phyloP scores from a whole-genome alignment of 768 basidiomycete genomes.

The Kwoniella sp. region DNA sequence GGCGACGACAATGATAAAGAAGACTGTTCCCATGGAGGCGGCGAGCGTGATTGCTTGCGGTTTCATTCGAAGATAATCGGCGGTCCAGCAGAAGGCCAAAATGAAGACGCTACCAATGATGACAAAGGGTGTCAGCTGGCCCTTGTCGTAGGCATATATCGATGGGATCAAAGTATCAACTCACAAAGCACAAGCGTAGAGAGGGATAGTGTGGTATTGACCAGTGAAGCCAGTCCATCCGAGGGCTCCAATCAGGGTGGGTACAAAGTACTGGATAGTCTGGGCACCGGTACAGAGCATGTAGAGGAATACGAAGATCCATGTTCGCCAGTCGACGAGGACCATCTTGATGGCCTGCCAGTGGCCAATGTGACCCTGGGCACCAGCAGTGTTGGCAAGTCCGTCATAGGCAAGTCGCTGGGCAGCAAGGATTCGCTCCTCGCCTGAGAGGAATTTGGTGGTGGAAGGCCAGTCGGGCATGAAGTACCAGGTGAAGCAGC shows the following conservation, averaged over 20 bases:
- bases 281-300: constrained; percentile 56
- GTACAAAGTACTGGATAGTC: constrained; percentile 53
- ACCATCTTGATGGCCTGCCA: constrained; percentile 43
- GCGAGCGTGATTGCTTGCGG: constrained; percentile 44
- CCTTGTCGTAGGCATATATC: no score
- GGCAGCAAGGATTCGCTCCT: constrained; percentile 55
- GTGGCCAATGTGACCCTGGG: constrained; percentile 38
- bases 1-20: constrained; percentile 47
- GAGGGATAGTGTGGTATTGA: constrained; percentile 55
- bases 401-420: constrained; percentile 51
- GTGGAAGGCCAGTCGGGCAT: constrained; percentile 56
- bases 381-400: constrained; percentile 47
- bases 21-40: constrained; percentile 34
- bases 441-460: constrained; percentile 53
- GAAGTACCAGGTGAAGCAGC: constrained; percentile 47
- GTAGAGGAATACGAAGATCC: constrained; percentile 43
- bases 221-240: constrained; percentile 49
- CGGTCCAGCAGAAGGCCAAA: constrained; percentile 47
- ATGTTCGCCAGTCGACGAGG: constrained; percentile 38
- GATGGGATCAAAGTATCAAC: neutral
- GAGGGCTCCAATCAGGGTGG: constrained; percentile 45
- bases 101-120: constrained; percentile 32
- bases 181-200: constrained; percentile 41
- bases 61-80: constrained; percentile 53
- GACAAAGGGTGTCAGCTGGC: neutral